phyloP scores from a whole-genome alignment of 2,329 filamentous ascomycete genomes.

The Monosporascus sp. region DNA sequence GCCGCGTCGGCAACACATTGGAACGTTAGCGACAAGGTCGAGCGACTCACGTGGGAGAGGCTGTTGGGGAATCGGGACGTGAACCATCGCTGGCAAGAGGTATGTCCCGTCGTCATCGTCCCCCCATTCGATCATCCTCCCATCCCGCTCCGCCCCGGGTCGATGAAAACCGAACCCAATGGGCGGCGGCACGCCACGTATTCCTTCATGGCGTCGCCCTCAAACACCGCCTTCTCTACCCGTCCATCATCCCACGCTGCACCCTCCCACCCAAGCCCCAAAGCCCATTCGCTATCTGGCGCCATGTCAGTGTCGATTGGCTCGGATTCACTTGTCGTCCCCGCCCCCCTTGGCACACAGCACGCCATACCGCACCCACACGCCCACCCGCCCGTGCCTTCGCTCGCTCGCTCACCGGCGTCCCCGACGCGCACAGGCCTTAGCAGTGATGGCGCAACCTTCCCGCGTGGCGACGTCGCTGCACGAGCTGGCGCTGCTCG shows the following conservation, averaged over 20 bases:
- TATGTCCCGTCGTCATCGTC: slow-evolving; percentile 35
- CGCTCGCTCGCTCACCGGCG: not conserved
- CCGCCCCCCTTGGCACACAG: not conserved
- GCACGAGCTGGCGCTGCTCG: slow-evolving; percentile 70
- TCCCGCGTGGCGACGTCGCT: slow-evolving; percentile 71
- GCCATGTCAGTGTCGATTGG: not conserved
- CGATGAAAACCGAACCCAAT: not conserved
- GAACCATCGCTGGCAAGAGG: slow-evolving; percentile 80
- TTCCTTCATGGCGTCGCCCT: not conserved
- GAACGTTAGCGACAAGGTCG: slow-evolving; percentile 59
- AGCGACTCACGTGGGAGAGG: slow-evolving; percentile 68
- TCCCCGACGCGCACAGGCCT: slow-evolving; percentile 49
- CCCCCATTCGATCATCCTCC: not conserved
- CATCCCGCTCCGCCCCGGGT: slow-evolving; percentile 1
- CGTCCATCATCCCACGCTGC: not conserved
- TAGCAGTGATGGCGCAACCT: slow-evolving; percentile 85
- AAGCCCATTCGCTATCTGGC: too few species aligned
- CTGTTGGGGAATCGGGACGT: slow-evolving; percentile 69
- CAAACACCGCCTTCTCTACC: not conserved
- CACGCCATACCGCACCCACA: not conserved
- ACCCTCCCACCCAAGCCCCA: too few species aligned
- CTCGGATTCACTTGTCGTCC: not conserved
- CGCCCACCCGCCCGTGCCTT: not conserved
- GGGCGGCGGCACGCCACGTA: not conserved
- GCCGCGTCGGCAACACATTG: slow-evolving; percentile 26